Conservation (phyloP, 768 basidiomycete species). For the Crucibulum laeve region DNA sequence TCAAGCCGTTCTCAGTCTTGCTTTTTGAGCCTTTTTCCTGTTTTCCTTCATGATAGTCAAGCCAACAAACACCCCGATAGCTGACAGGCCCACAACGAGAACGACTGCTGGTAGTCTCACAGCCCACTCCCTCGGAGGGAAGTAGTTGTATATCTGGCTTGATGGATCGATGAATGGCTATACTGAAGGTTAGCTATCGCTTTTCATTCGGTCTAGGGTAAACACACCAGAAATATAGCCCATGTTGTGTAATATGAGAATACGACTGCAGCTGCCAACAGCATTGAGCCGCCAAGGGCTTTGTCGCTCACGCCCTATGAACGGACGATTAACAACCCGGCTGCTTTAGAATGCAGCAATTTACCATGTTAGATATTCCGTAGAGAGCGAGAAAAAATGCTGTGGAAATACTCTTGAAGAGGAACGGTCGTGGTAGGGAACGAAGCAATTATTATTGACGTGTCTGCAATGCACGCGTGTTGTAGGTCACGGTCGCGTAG, state of each 20-base stretch:
- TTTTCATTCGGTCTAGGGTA: neutral
- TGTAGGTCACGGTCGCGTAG: too few relatives aligned
- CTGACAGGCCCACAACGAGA: conserved; percentile 75
- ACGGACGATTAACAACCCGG: conserved; percentile 3
- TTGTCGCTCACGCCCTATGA: conserved; percentile 79
- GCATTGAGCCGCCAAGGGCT: conserved; percentile 72
- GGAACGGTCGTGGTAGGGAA: too few relatives aligned
- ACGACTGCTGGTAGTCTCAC: conserved; percentile 81
- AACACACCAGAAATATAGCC: conserved; percentile 82
- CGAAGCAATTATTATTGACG: too few relatives aligned
- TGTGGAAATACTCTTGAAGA: too few relatives aligned
- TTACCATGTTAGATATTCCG: conserved; percentile 12
- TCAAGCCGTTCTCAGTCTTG: conserved; percentile 59
- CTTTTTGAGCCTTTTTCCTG: conserved; percentile 58
- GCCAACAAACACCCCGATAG: conserved; percentile 78
- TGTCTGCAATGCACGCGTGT: too few relatives aligned
- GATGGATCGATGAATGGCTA: conserved; percentile 80
- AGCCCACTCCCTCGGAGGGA: conserved; percentile 92
- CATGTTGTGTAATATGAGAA: conserved; percentile 92
- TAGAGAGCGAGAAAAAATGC: neutral
- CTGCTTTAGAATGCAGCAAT: neutral
- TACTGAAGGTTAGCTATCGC: conserved; percentile 4
- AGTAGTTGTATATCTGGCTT: conserved; percentile 71
- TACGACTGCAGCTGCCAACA: conserved; percentile 67
- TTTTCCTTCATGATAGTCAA: conserved; percentile 73